These are phyloP conservation scores for Carpinus fangiana DNA, from an alignment of 306 rosid species.

Conservation along the genomic window DNA sequence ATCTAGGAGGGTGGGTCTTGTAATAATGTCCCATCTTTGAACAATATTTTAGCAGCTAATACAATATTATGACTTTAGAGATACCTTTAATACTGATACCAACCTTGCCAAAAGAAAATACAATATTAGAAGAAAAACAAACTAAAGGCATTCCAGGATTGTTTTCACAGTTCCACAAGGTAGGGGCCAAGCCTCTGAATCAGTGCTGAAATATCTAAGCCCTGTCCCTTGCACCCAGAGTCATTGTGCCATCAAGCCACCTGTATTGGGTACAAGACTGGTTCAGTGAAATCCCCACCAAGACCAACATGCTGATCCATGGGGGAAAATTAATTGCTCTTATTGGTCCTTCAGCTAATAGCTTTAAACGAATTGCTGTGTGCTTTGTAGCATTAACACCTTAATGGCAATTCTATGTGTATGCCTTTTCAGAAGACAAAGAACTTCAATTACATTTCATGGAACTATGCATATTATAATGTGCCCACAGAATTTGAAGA, in stretches of 20 bases:
- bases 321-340: conserved; percentile 88
- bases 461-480: conserved; percentile 33
- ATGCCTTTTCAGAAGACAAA: conserved; percentile 29
- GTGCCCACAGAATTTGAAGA: conserved; percentile 67
- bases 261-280: conserved; percentile 54
- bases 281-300: conserved; percentile 61
- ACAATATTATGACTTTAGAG: conserved; percentile 4
- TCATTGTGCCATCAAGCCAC: conserved; percentile 96
- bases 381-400: conserved; percentile 40
- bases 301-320: conserved; percentile 96
- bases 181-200: conserved; percentile 74
- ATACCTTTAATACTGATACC: conserved; percentile 8
- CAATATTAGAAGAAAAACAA: conserved; percentile 24
- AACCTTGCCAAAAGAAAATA: conserved; percentile 9
- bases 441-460: conserved; percentile 40
- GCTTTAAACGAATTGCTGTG: conserved; percentile 50
- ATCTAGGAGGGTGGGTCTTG: conserved; percentile 13
- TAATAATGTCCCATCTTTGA: background rate
- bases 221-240: conserved; percentile 71
- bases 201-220: conserved; percentile 73
- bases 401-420: conserved; percentile 39
- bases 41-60: conserved; percentile 16
- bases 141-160: background rate
- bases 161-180: conserved; percentile 20
- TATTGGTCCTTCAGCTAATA: conserved; percentile 48